Evolutionary conservation across 257 asterid genomes (phyloP).

Genomic region (Rubia yunnanensis): DNA sequence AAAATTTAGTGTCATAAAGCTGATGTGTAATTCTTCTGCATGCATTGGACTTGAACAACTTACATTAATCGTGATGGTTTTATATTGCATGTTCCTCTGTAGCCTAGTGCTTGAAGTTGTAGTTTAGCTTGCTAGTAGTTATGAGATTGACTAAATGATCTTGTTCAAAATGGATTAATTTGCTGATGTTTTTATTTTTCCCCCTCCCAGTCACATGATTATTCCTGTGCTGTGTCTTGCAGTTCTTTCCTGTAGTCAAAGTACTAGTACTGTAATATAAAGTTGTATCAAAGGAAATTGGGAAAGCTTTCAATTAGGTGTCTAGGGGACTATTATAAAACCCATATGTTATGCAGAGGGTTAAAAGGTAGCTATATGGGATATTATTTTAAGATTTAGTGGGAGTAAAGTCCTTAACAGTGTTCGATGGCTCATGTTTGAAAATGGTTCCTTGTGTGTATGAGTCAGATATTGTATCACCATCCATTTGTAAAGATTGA

Average conservation of each 20-base stretch:
- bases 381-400: background rate
- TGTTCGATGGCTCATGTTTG: background rate
- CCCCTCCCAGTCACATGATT: background rate
- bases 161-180: background rate
- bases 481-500: background rate
- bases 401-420: background rate
- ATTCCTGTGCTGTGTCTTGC: background rate
- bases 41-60: background rate
- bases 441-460: background rate
- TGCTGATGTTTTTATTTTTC: background rate
- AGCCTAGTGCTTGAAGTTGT: background rate
- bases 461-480: background rate
- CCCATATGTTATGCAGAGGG: background rate
- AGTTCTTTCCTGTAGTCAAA: background rate
- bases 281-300: background rate
- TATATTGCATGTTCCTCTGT: background rate
- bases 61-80: background rate
- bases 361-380: background rate
- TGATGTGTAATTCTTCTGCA: background rate
- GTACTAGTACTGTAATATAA: background rate
- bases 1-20: background rate
- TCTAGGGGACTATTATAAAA: background rate
- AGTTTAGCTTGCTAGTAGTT: background rate
- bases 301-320: background rate
- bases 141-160: background rate